Evolutionary conservation across 2,329 filamentous ascomycete species (phyloP).

Genomic region (Fusarium mundagurra): DNA sequence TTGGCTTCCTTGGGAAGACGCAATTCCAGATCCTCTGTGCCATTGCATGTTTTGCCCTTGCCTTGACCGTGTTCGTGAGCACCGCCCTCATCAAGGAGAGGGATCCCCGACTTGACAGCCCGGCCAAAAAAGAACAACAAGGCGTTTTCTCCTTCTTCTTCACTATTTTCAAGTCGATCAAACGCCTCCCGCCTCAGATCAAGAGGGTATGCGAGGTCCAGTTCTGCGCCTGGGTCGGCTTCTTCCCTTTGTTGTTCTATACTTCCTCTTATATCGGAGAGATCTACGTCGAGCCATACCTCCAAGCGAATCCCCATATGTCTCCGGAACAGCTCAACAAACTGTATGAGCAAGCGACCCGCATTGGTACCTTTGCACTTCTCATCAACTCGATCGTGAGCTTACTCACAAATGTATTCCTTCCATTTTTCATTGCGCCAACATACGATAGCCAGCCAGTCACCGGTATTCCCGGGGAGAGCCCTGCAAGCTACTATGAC

Average conservation of each 20-base stretch:
- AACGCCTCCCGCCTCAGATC: conserved; percentile 82
- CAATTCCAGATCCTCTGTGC: conserved; percentile 95
- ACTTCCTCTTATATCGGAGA: conserved; percentile 94
- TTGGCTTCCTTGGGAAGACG: conserved; percentile 84
- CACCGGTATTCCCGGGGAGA: conserved; percentile 46
- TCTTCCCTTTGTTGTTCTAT: conserved; percentile 96
- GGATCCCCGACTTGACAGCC: conserved; percentile 78
- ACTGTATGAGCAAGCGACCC: conserved; percentile 85
- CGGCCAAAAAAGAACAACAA: conserved; percentile 65
- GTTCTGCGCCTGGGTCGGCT: conserved; percentile 91
- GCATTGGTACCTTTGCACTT: conserved; percentile 88
- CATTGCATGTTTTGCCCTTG: conserved; percentile 80
- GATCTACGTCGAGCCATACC: conserved; percentile 86
- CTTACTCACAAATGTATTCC: conserved; percentile 80
- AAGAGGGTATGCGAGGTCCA: conserved; percentile 83
- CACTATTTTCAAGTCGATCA: conserved; percentile 79
- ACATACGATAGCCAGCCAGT: conserved; percentile 69
- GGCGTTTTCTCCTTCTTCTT: conserved; percentile 83
- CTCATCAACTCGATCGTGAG: conserved; percentile 89
- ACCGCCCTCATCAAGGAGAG: conserved; percentile 77
- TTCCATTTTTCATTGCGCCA: conserved; percentile 87
- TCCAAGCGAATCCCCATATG: conserved; percentile 81
- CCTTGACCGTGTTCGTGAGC: conserved; percentile 75
- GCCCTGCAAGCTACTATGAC: conserved; percentile 43
- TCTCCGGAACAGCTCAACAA: conserved; percentile 77